Conservation (phyloP, 331 rosid genomes). For the Saraca asoca region DNA sequence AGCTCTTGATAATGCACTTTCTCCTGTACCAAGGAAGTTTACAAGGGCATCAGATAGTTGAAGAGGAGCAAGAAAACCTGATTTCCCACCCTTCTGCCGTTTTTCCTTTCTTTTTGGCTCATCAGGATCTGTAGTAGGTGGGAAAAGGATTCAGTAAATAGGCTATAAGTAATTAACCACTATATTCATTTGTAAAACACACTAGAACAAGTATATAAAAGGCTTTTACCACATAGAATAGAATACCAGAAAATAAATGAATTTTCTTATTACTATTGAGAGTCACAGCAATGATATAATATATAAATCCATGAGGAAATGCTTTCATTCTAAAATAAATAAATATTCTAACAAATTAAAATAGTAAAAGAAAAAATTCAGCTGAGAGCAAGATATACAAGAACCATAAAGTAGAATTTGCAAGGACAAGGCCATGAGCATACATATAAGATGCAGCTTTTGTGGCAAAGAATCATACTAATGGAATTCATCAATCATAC, state of each 20-base stretch:
- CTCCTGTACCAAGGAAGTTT: slow-evolving; percentile 72
- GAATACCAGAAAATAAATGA: not conserved
- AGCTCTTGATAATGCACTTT: slow-evolving; percentile 59
- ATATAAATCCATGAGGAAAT: not conserved
- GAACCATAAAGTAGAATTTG: slow-evolving; percentile 9
- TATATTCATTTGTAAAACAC: slow-evolving; percentile 10
- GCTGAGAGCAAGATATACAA: slow-evolving; percentile 10
- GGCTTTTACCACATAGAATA: slow-evolving; percentile 4
- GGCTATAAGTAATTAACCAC: slow-evolving; percentile 15
- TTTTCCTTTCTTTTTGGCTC: slow-evolving; percentile 59
- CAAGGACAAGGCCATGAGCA: slow-evolving; percentile 30
- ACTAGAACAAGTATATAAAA: slow-evolving; percentile 15
- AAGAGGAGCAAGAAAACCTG: slow-evolving; percentile 75
- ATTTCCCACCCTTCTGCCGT: slow-evolving; percentile 67
- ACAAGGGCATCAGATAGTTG: slow-evolving; percentile 68
- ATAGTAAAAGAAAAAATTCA: slow-evolving; percentile 7
- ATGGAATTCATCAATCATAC: slow-evolving; percentile 36
- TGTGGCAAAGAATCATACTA: slow-evolving; percentile 4
- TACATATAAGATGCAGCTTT: slow-evolving; percentile 3
- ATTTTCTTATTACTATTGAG: slow-evolving; percentile 13
- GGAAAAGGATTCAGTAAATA: slow-evolving; percentile 14
- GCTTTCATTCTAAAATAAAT: not conserved
- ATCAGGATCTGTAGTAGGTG: slow-evolving; percentile 51
- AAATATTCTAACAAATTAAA: slow-evolving; percentile 12
- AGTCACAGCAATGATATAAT: slow-evolving; percentile 1